Percentiles rank a stretch among this genome's conserved stretches.
phyloP scores from a whole-genome alignment of 768 basidiomycete species.

The Tulasnella sp. region DNA sequence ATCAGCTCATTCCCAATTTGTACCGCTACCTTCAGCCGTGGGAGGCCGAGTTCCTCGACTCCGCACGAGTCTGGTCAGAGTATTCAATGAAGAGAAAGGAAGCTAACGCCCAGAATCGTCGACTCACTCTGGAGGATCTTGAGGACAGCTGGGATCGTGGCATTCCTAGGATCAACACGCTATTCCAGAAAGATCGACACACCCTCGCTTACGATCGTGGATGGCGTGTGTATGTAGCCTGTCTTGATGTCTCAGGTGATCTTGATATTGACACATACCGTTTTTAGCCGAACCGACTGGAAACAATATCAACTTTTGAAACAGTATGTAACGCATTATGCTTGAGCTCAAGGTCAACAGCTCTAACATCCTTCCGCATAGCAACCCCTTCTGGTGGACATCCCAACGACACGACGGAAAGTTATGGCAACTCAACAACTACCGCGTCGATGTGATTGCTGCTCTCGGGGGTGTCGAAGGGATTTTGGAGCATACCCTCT shows the following conservation, averaged over 20 bases:
- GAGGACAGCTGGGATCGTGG: conserved; percentile 99
- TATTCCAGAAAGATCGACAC: conserved; percentile 98
- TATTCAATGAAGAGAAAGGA: conserved; percentile 99
- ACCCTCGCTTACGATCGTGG: conserved; percentile 98
- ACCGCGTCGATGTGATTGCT: conserved; percentile 98
- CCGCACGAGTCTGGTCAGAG: conserved; percentile 97
- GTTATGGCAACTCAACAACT: conserved; percentile 95
- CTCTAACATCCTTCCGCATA: conserved; percentile 26
- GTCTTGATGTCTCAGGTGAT: not conserved
- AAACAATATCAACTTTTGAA: conserved; percentile 93
- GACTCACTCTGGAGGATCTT: conserved; percentile 91
- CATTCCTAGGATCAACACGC: conserved; percentile 95
- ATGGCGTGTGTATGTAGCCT: conserved; percentile 44
- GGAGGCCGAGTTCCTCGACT: conserved; percentile 97
- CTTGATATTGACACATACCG: not conserved
- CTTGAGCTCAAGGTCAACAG: not conserved
- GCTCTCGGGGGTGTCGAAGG: conserved; percentile 94
- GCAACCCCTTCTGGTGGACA: conserved; percentile 99
- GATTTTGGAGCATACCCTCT: conserved; percentile 91
- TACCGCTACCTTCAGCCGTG: conserved; percentile 95
- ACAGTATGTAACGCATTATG: conserved; percentile 43
- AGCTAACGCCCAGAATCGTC: conserved; percentile 96
- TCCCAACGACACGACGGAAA: conserved; percentile 94
- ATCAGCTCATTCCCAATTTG: conserved; percentile 91
- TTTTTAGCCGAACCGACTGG: conserved; percentile 86